phyloP scores from a whole-genome alignment of 2,329 filamentous ascomycete species.

The Proliferodiscus dingleyae region DNA sequence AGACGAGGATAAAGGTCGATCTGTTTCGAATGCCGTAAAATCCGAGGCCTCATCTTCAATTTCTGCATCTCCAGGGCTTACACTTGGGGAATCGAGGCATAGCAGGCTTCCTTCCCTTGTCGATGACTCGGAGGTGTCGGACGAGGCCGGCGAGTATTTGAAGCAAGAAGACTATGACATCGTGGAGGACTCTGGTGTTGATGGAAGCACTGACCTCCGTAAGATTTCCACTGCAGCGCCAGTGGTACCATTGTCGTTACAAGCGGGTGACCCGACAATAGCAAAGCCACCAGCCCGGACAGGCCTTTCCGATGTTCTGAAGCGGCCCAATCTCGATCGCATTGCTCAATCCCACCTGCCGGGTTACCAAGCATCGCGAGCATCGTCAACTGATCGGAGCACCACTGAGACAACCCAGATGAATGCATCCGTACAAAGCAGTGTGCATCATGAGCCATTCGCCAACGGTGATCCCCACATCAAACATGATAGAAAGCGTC shows the following conservation, averaged over 20 bases:
- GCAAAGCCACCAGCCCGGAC: constrained; percentile 20
- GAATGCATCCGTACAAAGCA: constrained; percentile 54
- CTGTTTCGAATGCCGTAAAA: constrained; percentile 18
- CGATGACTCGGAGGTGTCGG: constrained; percentile 21
- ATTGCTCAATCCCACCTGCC: constrained; percentile 42
- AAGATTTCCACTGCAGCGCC: constrained; percentile 30
- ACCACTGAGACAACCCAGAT: constrained; percentile 53
- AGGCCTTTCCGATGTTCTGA: constrained; percentile 28
- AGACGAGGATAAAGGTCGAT: constrained; percentile 44
- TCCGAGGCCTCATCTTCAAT: constrained; percentile 6
- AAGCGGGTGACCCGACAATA: constrained; percentile 29
- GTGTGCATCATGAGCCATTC: constrained; percentile 53
- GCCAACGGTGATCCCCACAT: constrained; percentile 37
- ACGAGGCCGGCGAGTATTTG: constrained; percentile 14
- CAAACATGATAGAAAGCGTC: constrained; percentile 41
- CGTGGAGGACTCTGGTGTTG: constrained; percentile 12
- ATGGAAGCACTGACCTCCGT: constrained; percentile 23
- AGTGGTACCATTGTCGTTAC: constrained; percentile 28
- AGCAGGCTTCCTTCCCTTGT: constrained; percentile 11
- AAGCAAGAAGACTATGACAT: constrained; percentile 4
- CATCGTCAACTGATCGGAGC: constrained; percentile 54
- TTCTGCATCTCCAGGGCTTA: constrained; percentile 10
- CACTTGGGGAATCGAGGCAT: constrained; percentile 16
- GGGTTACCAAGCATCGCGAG: constrained; percentile 45
- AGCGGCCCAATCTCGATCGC: constrained; percentile 32